phyloP scores from a whole-genome alignment of 148 eudicot genomes.

The Vaccinium macrocarpon region DNA sequence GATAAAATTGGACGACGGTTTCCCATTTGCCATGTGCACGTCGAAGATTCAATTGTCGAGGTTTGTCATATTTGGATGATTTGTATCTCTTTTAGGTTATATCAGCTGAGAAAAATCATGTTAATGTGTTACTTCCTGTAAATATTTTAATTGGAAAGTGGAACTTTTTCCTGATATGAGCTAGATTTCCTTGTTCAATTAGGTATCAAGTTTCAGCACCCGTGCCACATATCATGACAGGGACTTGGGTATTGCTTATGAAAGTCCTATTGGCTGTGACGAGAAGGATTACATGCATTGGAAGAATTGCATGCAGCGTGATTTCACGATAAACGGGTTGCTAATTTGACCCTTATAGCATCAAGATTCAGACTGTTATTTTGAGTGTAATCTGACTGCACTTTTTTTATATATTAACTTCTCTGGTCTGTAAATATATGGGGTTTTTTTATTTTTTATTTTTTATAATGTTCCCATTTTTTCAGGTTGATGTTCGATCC shows the following conservation, averaged over 20 bases:
- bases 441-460: neutral
- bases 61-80: slow-evolving; percentile 29
- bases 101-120: neutral
- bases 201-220: slow-evolving; percentile 94
- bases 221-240: slow-evolving; percentile 28
- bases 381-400: slow-evolving; percentile 5
- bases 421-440: neutral
- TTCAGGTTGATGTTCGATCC: slow-evolving; percentile 88
- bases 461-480: neutral
- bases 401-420: neutral
- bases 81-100: neutral
- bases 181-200: slow-evolving; percentile 15
- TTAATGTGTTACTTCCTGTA: neutral
- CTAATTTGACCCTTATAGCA: slow-evolving; percentile 38
- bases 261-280: slow-evolving; percentile 39
- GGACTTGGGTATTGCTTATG: slow-evolving; percentile 26
- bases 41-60: slow-evolving; percentile 54
- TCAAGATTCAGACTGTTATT: too few species aligned
- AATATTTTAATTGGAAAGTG: neutral
- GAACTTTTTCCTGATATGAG: neutral
- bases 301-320: slow-evolving; percentile 77
- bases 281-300: slow-evolving; percentile 72
- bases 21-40: slow-evolving; percentile 83
- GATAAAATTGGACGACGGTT: slow-evolving; percentile 64
- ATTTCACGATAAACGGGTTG: slow-evolving; percentile 95